Conservation (phyloP, 495 filamentous ascomycete genomes). For the Symbiotaphrina buchneri region DNA sequence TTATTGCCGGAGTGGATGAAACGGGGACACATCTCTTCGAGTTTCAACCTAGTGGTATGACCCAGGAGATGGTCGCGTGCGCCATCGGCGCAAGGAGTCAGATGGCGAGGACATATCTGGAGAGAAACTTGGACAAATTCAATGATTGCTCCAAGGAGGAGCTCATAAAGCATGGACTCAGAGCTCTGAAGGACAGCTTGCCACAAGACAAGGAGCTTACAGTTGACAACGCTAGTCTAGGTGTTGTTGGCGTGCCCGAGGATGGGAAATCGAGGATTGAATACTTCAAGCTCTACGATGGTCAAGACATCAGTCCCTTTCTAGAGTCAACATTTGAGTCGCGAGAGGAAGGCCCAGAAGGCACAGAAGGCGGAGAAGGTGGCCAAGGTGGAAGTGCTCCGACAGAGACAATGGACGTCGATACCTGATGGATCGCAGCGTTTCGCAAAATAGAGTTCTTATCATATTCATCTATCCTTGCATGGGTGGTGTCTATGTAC, state of each 20-base stretch:
- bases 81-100: conserved; percentile 90
- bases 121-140: conserved; percentile 75
- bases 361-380: conserved; percentile 14
- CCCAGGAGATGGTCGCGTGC: conserved; percentile 87
- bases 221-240: conserved; percentile 84
- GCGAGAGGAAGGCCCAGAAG: conserved; percentile 28
- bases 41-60: conserved; percentile 91
- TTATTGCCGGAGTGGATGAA: conserved; percentile 86
- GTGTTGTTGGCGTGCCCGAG: conserved; percentile 45
- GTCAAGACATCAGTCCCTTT: conserved; percentile 49
- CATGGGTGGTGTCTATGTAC: too few relatives aligned
- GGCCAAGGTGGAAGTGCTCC: conserved; percentile 6
- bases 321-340: conserved; percentile 33
- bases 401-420: conserved; percentile 52
- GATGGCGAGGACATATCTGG: conserved; percentile 91
- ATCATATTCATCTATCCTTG: too few relatives aligned
- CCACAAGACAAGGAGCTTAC: conserved; percentile 95
- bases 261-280: conserved; percentile 35
- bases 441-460: too few relatives aligned
- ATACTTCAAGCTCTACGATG: conserved; percentile 84
- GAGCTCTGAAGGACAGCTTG: conserved; percentile 83
- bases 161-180: conserved; percentile 72
- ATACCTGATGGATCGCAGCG: conserved; percentile 34
- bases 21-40: conserved; percentile 89
- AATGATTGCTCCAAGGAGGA: conserved; percentile 50